phyloP scores from a whole-genome alignment of 2,329 filamentous ascomycete species.

The Colletotrichum spinosum region DNA sequence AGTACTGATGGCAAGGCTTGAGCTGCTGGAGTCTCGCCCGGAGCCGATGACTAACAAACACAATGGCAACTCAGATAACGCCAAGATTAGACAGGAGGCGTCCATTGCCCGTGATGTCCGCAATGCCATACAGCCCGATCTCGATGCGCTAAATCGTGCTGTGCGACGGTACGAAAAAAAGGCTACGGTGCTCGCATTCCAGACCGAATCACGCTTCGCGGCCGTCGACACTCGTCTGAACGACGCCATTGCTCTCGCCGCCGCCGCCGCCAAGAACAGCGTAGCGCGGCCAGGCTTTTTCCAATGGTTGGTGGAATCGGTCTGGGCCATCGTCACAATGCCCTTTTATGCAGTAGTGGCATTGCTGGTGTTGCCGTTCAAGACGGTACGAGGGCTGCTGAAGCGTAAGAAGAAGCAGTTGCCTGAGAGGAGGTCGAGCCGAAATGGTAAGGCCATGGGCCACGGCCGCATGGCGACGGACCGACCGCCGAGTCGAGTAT shows the following conservation, averaged over 20 bases:
- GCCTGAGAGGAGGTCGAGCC: slow-evolving; percentile 40
- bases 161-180: slow-evolving; percentile 94
- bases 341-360: slow-evolving; percentile 55
- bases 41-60: slow-evolving; percentile 44
- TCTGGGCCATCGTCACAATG: slow-evolving; percentile 50
- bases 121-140: slow-evolving; percentile 78
- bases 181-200: slow-evolving; percentile 77
- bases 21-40: slow-evolving; percentile 74
- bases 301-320: slow-evolving; percentile 51
- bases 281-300: slow-evolving; percentile 51
- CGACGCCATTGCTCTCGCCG: slow-evolving; percentile 85
- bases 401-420: slow-evolving; percentile 46
- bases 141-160: slow-evolving; percentile 89
- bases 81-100: slow-evolving; percentile 54
- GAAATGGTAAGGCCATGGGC: slow-evolving; percentile 41
- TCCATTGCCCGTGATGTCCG: slow-evolving; percentile 69
- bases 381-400: slow-evolving; percentile 50
- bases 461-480: slow-evolving; percentile 51
- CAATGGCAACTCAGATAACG: slow-evolving; percentile 47
- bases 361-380: slow-evolving; percentile 57
- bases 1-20: slow-evolving; percentile 73
- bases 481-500: slow-evolving; percentile 48
- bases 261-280: slow-evolving; percentile 73
- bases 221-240: slow-evolving; percentile 77
- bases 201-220: slow-evolving; percentile 80